Base-by-base conservation (phyloP, 2,329 filamentous ascomycete genomes). In the Pezicula radicicola region DNA sequence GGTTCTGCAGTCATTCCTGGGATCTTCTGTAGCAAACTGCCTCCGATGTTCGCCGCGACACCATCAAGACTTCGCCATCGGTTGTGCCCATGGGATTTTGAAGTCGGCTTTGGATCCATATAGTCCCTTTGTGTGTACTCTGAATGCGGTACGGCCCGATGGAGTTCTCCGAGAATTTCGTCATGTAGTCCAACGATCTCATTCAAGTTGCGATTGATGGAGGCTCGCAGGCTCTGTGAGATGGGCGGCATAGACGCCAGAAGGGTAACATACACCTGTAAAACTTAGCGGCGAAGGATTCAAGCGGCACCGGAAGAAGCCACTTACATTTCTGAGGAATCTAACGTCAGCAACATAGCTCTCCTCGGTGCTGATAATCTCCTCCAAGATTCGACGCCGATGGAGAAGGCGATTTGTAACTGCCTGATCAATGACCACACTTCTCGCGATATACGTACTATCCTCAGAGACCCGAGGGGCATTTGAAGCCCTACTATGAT, bases 321-420 rank as follows among this genome's bases (percentile, higher is more conserved):
- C 72, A 63, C 83, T 66, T 73, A 93, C 92, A 70, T 95, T 91
- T 66, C 88, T 87, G 53, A 97, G 75, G 58, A 94, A 91, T 61
- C 90, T 90, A 52, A 97, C 71, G 63, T 96, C 93, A 15, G 86
- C 83, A 61, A 97, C 85, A 66, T 97, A 97, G 63, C 87, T 84
- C 66, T 94, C 88, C 68, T 97, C 94, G 0, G 92, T 96, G 51
- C 74, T 80, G 55, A 97, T 83, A 47, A 97, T 75, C 70, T 97
- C 94, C 65, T 94, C 89, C 35, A 97, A 71, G 37, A 96, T 84
- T 55, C 86, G 84, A 13, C 90, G 83, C 55, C 94, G 83, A 63
- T 91, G 88, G 18, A 88, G 70, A 2, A 90, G 83, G 49, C 92
- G 83, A 58, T 85, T 80, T 40, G 81, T 80, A n/a, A 88, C 85